A percentile compares a stretch with the other conserved stretches of the same genome.
Conservation (phyloP, 148 eudicot species). For the Simmondsia chinensis region DNA sequence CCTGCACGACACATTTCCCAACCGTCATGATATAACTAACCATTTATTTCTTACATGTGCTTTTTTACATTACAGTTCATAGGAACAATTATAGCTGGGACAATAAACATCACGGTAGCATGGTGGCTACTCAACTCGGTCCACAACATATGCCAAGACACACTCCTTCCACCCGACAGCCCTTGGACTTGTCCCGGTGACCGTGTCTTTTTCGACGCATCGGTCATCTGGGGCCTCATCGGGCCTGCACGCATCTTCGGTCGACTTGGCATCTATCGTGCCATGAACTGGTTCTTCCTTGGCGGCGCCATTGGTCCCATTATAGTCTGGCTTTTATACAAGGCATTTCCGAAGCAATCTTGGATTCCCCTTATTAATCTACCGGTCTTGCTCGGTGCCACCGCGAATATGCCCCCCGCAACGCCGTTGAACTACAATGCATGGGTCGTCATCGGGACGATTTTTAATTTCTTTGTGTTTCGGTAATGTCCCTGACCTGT, state of each 20-base stretch:
- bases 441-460: constrained; percentile 78
- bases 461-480: constrained; percentile 79
- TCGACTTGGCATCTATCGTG: constrained; percentile 57
- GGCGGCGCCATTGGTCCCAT: constrained; percentile 87
- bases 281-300: constrained; percentile 94
- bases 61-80: constrained; percentile 48
- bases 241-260: constrained; percentile 92
- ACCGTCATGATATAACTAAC: not conserved
- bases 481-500: too few species aligned
- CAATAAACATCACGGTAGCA: constrained; percentile 74
- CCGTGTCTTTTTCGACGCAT: constrained; percentile 91
- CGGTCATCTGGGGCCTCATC: constrained; percentile 94
- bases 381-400: constrained; percentile 92
- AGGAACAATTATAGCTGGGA: constrained; percentile 94
- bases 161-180: constrained; percentile 72
- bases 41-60: not conserved
- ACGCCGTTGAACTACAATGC: constrained; percentile 81
- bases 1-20: too few species aligned
- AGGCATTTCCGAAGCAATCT: constrained; percentile 67
- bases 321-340: constrained; percentile 80
- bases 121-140: constrained; percentile 78
- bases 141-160: constrained; percentile 67
- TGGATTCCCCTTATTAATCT: constrained; percentile 91
- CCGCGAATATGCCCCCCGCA: constrained; percentile 82
- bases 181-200: constrained; percentile 96